Percentiles rank a stretch among this genome's conserved stretches.
Conservation (phyloP, 2,329 filamentous ascomycete genomes). For the Trichophyton rubrum region DNA sequence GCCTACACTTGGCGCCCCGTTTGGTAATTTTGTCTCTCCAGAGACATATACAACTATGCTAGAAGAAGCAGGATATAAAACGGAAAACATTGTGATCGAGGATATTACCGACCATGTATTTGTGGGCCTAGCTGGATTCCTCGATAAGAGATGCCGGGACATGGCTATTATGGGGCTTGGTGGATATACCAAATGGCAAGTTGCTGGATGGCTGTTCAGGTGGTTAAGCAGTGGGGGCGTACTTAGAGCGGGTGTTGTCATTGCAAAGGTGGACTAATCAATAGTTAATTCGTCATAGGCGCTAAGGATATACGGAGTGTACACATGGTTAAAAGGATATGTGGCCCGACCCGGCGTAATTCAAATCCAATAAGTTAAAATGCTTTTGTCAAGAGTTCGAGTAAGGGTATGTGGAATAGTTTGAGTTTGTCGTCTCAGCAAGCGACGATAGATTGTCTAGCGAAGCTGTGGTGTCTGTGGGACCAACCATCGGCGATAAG, state of each 20-base stretch:
- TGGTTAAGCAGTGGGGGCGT: slow-evolving; percentile 11
- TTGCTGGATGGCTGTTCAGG: slow-evolving; percentile 13
- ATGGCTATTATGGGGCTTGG: slow-evolving; percentile 26
- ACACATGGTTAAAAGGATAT: neutral
- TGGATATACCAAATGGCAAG: slow-evolving; percentile 12
- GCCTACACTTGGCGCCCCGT: slow-evolving; percentile 38
- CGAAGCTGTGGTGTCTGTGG: neutral
- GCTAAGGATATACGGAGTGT: neutral
- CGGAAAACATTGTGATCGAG: slow-evolving; percentile 30
- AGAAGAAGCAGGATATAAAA: slow-evolving; percentile 37
- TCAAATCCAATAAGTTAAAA: neutral
- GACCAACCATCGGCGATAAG: neutral
- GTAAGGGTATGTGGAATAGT: slow-evolving; percentile 2
- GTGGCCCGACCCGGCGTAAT: too few species aligned
- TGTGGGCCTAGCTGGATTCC: slow-evolving; percentile 34
- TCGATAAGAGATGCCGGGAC: slow-evolving; percentile 28
- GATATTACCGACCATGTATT: slow-evolving; percentile 46
- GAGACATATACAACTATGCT: slow-evolving; percentile 37
- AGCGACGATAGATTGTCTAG: neutral
- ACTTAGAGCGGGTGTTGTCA: slow-evolving; percentile 13
- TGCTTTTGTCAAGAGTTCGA: neutral
- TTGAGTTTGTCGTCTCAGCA: neutral
- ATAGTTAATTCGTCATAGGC: neutral
- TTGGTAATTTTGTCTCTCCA: slow-evolving; percentile 38
- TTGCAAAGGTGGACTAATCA: slow-evolving; percentile 4